Percentiles rank a stretch among this genome's conserved stretches.
Evolutionary conservation across 345 rosid species (phyloP).

Genomic region (Bruguiera sexangula): DNA sequence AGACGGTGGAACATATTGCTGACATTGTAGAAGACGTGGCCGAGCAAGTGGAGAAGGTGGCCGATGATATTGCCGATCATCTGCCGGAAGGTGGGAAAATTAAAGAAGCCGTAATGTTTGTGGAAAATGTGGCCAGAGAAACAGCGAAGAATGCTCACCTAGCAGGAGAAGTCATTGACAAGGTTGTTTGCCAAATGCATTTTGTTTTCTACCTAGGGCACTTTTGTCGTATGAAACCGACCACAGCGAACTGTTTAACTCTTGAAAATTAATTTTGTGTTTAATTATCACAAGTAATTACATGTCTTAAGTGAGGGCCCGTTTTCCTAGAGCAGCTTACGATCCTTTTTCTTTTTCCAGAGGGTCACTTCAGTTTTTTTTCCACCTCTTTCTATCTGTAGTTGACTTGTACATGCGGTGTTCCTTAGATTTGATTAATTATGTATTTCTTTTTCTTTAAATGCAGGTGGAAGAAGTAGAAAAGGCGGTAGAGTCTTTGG

Average conservation of each 20-base stretch:
- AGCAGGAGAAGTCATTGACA: slow-evolving; percentile 38
- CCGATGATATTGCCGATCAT: slow-evolving; percentile 40
- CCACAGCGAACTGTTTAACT: too few relatives aligned
- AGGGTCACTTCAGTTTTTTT: too few relatives aligned
- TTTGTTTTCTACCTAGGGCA: not conserved
- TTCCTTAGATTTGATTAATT: not conserved
- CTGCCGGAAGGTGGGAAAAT: slow-evolving; percentile 47
- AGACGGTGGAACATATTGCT: slow-evolving; percentile 31
- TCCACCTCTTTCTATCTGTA: too few relatives aligned
- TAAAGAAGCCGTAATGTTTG: slow-evolving; percentile 13
- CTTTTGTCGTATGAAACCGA: too few relatives aligned
- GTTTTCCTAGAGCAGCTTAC: too few relatives aligned
- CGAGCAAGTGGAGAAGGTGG: slow-evolving; percentile 46
- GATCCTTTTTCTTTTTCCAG: too few relatives aligned
- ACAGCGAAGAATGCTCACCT: slow-evolving; percentile 37
- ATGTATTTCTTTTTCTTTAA: not conserved
- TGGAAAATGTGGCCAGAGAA: slow-evolving; percentile 42
- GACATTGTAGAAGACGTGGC: slow-evolving; percentile 47
- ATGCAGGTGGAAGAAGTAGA: slow-evolving; percentile 45
- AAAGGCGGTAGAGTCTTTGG: slow-evolving; percentile 26
- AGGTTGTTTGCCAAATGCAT: slow-evolving; percentile 26
- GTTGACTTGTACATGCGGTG: too few relatives aligned
- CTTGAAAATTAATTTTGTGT: too few relatives aligned
- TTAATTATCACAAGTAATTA: too few relatives aligned
- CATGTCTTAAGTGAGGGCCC: too few relatives aligned